Evolutionary conservation across 2,329 filamentous ascomycete genomes (phyloP), one percentile per base, ranked within the genome.

Genomic region (Colletotrichum coccodes): DNA sequence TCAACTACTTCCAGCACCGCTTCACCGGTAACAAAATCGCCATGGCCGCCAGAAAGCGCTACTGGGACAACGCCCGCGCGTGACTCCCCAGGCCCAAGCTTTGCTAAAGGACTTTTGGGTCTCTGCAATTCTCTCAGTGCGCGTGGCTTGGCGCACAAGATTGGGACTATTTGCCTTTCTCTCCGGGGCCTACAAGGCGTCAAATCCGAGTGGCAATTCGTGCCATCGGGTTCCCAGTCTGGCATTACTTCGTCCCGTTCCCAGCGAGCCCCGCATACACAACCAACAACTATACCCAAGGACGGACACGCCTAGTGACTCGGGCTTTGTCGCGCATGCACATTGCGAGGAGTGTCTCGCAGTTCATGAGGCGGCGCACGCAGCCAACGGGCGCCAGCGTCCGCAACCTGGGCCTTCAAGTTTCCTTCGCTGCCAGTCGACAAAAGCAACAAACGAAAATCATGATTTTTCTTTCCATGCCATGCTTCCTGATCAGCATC

Each of bases 1-100:
- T 97, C 88, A 97, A 96, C 83, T 95, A 91, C 79, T 95, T 92
- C 79, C 91, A 92, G 71, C 80, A 87, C 71, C 87, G 91, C 11
- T 94, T 92, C 76, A 78, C 82, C 34, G 87, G 88, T 68, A 78
- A 86, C 71, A 76, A 81, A 71, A 73, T 81, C n/a, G 84, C 84
- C 46, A 75, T 81, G n/a, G 79, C 77, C 42, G 87, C 87, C 21
- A 81, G 82, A 70, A 83, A 77, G 72, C 79, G 86, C 67, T 89
- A 85, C 76, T 90, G 87, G 87, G 82, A 87, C 73, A 81, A 83
- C 71, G 73, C 76, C 21, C 75, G 76, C 57, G 82, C 78, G 54
- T 83, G 75, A 76, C n/a, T 40, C 4, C 14, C 30, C 30, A n/a
- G n/a, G 6, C 42, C 14, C n/a, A 8, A 50, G 30, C 30, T 57